Base-by-base conservation (phyloP, 116 monocot genomes). In the Iris pallida region DNA sequence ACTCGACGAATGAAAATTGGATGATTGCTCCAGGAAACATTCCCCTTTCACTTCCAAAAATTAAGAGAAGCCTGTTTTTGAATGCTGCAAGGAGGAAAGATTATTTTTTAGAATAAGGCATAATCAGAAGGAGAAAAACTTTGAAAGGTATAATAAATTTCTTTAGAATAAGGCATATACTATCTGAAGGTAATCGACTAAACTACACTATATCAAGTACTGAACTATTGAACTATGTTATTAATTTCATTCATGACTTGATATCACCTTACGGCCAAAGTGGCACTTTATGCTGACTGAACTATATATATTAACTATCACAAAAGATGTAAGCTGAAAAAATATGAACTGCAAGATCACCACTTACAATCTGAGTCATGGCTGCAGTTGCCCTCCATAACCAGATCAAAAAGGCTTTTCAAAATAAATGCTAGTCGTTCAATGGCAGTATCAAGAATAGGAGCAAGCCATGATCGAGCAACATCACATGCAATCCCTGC, bases 401-500 rank as follows among this genome's bases (percentile, higher is more conserved):
- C 93, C 67, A 98, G 82, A 51, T 93, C 93, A 73, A 98, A 98
- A 16, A 98, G 83, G 62, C 74, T 86, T 63, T 69, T 90, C 20
- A 98, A 55, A 69, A 98, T 90, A 77, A 85, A 93, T 5, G 93
- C 83, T 61, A 98, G 98, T n/a, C 93, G 70, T 16, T 98, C 98
- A 63, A 93, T 90, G 10, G 90, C 98, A 65, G 88, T 90, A 73
- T 98, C 90, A 18, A 98, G 78, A 61, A 98, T 74, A 76, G 98
- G 93, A 74, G 88, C 78, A 58, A 98, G 73, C 98, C 98, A 98
- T 20, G 93, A 81, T 45, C 90, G 78, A 19, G 98, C 93, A 78
- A 90, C 82, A 43, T 90, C 98, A 55, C 93, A 83, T 66, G 98
- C 98, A 73, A 98, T 98, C 56, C 90, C 98, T 43, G 90, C 90